Evolutionary conservation across 1,284 basidiomycete species (phyloP), one percentile per base, ranked within the genome.

Genomic region (Chalciporus sp.): DNA sequence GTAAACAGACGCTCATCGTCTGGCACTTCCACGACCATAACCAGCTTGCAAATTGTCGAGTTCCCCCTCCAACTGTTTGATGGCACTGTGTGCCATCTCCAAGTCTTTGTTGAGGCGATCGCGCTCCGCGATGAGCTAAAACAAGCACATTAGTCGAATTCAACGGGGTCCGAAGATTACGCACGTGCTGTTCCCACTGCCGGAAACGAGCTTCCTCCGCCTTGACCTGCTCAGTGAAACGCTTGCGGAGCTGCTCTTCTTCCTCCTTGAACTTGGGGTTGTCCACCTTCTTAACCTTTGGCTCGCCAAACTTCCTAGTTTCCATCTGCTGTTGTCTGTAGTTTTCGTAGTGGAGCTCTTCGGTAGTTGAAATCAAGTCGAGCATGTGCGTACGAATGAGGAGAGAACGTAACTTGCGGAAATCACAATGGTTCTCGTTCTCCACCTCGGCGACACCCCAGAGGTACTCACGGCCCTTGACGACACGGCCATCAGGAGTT

Each of bases 221-320:
- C 82, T 99, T 99, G 83, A 99, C 97, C 79, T 99, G 96, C 74
- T 99, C 97, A 31, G 96, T 99, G 76, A 99, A 99, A 58, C 95
- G 86, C 82, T 96, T 98, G 67, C 96, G 82, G 60, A 99, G 84
- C 59, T 87, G 81, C 75, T 99, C 96, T 73, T 99, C 96, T 76
- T 99, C 96, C 74, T 99, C 97, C 81, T 96, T 96, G 87, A 97
- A 99, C 77, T 98, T 98, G 66, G 97, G 97, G 76, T 99, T 99
- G 77, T 99, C 96, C 62, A 95, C 81, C 80, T 98, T 98, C 85
- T 95, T 96, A 65, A 97, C 94, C 80, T 98, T 98, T 63, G 95
- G 88, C 76, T 99, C 97, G 63, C 96, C 96, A 63, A 95, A 97
- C 78, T 99, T 99, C 76, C 97, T 89, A 17, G 96, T 98, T 82